Evolutionary conservation across 495 filamentous ascomycete genomes (phyloP), one percentile per base, ranked within the genome.

Genomic region (Podospora australis): DNA sequence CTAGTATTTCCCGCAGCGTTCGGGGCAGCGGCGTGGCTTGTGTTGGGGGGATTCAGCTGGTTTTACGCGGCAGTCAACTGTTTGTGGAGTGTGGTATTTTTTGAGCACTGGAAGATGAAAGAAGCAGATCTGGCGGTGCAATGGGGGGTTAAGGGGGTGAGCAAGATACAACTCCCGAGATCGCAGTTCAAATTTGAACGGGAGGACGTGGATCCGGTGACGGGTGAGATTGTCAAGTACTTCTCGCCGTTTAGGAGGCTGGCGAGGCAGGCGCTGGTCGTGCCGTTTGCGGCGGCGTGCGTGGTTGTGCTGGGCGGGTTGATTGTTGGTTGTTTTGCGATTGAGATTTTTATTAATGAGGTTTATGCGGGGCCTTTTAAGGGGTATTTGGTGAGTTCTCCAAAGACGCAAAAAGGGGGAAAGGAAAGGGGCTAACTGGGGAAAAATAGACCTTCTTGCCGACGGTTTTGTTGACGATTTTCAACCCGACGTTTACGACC

Each of bases 31-130:
- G 80, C 86, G 24, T 96, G 88, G 86, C 60, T 92, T 23, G 55
- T 96, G 11, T 74, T 98, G 2, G 88, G 90, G 2, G 76, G 82
- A 34, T 98, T 84, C 65, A 96, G 91, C 3, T 77, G 81, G 50
- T 67, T 90, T 30, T 98, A 96, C 55, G 86, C 86, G 2, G 58
- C 91, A 9, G 78, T 87, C 32, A 95, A 86, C 61, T 81, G 80
- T 24, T 70, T 97, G 4, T 96, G 91, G 90, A 84, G 85, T 44
- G 81, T 95, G 2, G 69, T 90, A 17, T 97, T 98, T 58, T 84
- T 95, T 30, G 92, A 98, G 66, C 95, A 88, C 63, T 98, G 92
- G 92, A 95, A 92, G 70, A 84, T 86, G 49, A 87, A 95, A 68
- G 90, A 98, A 65, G 73, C 84, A 10, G 94, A 98, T 64, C 71